Evolutionary conservation across 2,329 filamentous ascomycete species (phyloP).

Genomic region (Harringtonia aguacate): DNA sequence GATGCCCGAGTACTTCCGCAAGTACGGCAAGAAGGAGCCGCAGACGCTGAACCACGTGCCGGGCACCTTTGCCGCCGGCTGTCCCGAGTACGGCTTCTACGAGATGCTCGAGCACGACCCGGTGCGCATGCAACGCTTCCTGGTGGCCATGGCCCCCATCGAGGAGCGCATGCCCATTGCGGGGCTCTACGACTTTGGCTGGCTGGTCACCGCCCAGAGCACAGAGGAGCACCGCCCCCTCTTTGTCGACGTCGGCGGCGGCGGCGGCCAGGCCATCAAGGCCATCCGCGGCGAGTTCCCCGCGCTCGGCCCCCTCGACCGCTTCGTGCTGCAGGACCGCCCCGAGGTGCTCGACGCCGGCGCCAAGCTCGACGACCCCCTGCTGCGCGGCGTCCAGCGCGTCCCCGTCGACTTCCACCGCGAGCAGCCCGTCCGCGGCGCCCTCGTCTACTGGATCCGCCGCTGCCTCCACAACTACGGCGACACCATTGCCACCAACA

Average conservation of each 20-base stretch:
- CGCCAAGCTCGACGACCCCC: background rate
- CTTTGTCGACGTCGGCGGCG: slow-evolving; percentile 23
- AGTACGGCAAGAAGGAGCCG: slow-evolving; percentile 21
- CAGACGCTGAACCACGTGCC: slow-evolving; percentile 15
- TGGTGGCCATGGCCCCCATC: slow-evolving; percentile 17
- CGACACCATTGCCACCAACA: slow-evolving; percentile 19
- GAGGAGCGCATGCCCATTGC: slow-evolving; percentile 15
- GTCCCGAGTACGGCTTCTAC: slow-evolving; percentile 20
- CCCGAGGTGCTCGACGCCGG: slow-evolving; percentile 16
- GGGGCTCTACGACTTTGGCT: slow-evolving; percentile 21
- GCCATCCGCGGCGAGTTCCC: slow-evolving; percentile 16
- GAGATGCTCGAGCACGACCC: slow-evolving; percentile 17
- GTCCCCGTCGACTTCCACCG: slow-evolving; percentile 21
- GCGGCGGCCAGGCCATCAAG: slow-evolving; percentile 19
- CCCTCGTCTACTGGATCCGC: slow-evolving; percentile 14
- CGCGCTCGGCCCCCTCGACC: slow-evolving; percentile 13
- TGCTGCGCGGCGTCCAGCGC: slow-evolving; percentile 5
- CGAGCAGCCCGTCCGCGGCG: slow-evolving; percentile 18
- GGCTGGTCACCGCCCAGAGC: slow-evolving; percentile 12
- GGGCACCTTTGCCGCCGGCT: slow-evolving; percentile 17
- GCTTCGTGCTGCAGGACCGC: slow-evolving; percentile 22
- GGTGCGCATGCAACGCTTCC: slow-evolving; percentile 16
- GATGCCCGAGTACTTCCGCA: slow-evolving; percentile 21
- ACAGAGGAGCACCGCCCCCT: slow-evolving; percentile 9
- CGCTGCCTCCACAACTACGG: slow-evolving; percentile 27